Conservation (phyloP, 768 basidiomycete genomes). For the Rhodotorula sphaerocarpa region DNA sequence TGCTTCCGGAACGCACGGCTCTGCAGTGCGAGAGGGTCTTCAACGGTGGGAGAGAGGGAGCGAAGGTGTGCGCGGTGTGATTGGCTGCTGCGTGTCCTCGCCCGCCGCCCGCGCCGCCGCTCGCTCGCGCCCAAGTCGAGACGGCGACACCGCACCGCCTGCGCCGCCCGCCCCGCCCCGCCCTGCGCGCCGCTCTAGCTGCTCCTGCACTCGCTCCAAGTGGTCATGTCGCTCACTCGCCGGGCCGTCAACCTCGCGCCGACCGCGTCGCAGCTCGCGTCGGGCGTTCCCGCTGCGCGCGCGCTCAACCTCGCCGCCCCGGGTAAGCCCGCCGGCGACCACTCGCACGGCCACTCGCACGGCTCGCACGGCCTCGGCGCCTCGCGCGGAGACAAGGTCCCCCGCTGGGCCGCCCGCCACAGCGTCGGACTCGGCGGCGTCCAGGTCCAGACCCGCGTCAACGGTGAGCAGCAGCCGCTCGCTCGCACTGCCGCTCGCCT, state of each 20-base stretch:
- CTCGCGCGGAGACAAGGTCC: constrained; percentile 56
- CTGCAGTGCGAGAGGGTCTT: too few species aligned
- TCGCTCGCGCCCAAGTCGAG: too few species aligned
- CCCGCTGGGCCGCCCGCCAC: constrained; percentile 51
- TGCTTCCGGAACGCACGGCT: too few species aligned
- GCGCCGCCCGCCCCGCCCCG: not conserved
- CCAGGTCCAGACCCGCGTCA: constrained; percentile 59
- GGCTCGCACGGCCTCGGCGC: constrained; percentile 38
- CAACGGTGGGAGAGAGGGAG: too few species aligned
- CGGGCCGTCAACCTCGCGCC: constrained; percentile 74
- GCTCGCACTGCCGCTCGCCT: too few species aligned
- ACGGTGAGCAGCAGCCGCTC: constrained; percentile 50
- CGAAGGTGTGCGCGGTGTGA: too few species aligned
- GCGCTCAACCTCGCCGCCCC: constrained; percentile 66
- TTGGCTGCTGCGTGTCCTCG: not conserved
- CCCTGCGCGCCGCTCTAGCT: not conserved
- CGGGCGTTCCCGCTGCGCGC: constrained; percentile 69
- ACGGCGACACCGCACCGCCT: too few species aligned
- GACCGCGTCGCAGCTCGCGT: constrained; percentile 67
- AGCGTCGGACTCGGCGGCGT: constrained; percentile 47
- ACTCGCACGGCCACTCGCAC: constrained; percentile 47
- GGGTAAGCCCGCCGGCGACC: constrained; percentile 52
- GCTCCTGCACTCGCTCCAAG: not conserved
- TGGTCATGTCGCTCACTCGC: constrained; percentile 12
- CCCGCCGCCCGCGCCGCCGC: too few species aligned